Conservation (phyloP, 257 asterid species). For the Solanum pennellii region DNA sequence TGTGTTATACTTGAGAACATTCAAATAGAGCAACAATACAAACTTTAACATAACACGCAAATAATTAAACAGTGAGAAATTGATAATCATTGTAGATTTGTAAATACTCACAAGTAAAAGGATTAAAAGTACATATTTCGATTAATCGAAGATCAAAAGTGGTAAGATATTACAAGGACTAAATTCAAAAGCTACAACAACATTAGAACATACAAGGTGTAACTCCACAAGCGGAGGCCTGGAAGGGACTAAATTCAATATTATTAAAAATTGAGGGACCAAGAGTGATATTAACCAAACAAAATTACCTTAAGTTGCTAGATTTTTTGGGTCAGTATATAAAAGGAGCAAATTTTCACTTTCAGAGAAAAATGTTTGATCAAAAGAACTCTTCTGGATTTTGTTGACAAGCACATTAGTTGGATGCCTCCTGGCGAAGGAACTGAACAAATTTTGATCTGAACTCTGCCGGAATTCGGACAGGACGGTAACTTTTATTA, state of each 20-base stretch:
- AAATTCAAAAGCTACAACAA: not conserved
- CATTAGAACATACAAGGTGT: not conserved
- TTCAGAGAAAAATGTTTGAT: not conserved
- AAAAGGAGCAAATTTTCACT: not conserved
- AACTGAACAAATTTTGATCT: slow-evolving; percentile 55
- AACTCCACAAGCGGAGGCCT: not conserved
- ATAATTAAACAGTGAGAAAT: not conserved
- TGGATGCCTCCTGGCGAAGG: slow-evolving; percentile 35
- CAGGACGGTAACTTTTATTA: slow-evolving; percentile 73
- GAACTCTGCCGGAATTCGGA: slow-evolving; percentile 62
- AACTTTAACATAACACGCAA: not conserved
- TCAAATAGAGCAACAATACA: not conserved
- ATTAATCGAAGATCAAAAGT: not conserved
- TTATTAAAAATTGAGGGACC: not conserved
- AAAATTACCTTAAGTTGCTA: not conserved
- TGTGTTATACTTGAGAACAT: not conserved
- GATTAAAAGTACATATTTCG: not conserved
- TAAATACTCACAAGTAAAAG: not conserved
- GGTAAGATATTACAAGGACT: not conserved
- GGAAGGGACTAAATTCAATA: not conserved
- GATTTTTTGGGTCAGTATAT: not conserved
- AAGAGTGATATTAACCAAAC: not conserved
- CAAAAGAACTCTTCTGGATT: not conserved
- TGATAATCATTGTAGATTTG: not conserved
- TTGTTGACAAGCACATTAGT: not conserved